phyloP scores from a whole-genome alignment of 2,329 filamentous ascomycete genomes.

The Beauveria sp. region DNA sequence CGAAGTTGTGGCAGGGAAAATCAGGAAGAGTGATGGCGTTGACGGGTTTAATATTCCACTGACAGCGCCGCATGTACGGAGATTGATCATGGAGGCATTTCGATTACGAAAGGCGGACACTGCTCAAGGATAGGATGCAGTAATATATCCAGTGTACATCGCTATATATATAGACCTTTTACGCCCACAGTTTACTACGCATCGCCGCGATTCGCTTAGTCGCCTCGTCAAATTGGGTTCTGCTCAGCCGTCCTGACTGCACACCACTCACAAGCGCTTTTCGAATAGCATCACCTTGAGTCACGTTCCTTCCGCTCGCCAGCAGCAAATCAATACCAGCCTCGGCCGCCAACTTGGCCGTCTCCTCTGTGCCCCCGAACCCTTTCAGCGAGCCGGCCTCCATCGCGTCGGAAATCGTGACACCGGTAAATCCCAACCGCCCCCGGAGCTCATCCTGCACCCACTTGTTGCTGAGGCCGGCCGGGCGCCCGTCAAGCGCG shows the following conservation, averaged over 20 bases:
- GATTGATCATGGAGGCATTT: slow-evolving; percentile 25
- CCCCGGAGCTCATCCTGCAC: slow-evolving; percentile 15
- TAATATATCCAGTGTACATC: neutral
- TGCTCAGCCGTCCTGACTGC: slow-evolving; percentile 7
- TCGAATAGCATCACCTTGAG: slow-evolving; percentile 14
- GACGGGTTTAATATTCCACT: slow-evolving; percentile 20
- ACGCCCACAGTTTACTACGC: slow-evolving; percentile 11
- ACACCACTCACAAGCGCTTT: slow-evolving; percentile 13
- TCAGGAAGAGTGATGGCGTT: slow-evolving; percentile 15
- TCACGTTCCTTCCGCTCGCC: slow-evolving; percentile 14
- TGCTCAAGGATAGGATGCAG: neutral
- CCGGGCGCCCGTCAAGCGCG: slow-evolving; percentile 14
- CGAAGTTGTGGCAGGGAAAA: slow-evolving; percentile 23
- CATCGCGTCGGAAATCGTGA: slow-evolving; percentile 17
- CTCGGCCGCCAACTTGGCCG: slow-evolving; percentile 10
- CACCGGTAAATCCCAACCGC: slow-evolving; percentile 14
- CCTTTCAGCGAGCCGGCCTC: slow-evolving; percentile 13
- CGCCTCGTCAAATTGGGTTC: slow-evolving; percentile 14
- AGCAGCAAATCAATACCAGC: slow-evolving; percentile 17
- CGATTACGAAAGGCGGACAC: slow-evolving; percentile 16
- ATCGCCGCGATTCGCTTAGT: slow-evolving; percentile 14
- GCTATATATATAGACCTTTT: neutral
- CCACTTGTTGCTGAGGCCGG: slow-evolving; percentile 16
- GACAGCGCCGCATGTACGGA: slow-evolving; percentile 22
- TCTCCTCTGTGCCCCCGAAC: slow-evolving; percentile 10